These are phyloP conservation scores for Nicotiana knightiana DNA, from an alignment of 257 asterid genomes.

Conservation along the genomic window DNA sequence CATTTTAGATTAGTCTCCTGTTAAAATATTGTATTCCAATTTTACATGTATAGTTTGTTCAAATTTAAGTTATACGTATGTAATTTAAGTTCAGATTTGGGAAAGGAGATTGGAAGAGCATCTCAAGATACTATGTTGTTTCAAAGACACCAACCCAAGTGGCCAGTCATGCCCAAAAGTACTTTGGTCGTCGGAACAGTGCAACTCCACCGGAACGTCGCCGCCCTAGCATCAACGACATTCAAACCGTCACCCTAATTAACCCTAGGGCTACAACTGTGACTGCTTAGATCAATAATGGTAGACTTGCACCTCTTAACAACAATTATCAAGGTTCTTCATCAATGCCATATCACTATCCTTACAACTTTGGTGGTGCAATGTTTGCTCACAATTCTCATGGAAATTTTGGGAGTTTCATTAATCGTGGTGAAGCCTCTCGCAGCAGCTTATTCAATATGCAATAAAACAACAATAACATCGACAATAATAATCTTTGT, in stretches of 20 bases:
- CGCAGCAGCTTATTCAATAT: background rate
- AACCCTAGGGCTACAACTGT: background rate
- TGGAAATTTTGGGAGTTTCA: background rate
- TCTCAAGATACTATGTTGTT: conserved; percentile 36
- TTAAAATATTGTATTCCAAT: background rate
- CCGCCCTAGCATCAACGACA: conserved; percentile 42
- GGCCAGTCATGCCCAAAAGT: conserved; percentile 51
- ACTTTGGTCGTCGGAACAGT: conserved; percentile 25
- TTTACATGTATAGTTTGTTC: background rate
- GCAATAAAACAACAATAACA: background rate
- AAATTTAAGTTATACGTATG: too few species aligned
- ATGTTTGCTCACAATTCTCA: too few species aligned
- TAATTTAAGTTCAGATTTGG: conserved; percentile 16
- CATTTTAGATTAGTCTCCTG: too few species aligned
- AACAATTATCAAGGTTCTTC: background rate
- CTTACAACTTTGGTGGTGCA: background rate
- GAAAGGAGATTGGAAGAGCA: conserved; percentile 49
- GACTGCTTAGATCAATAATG: background rate
- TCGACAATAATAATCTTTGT: background rate
- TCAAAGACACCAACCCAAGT: conserved; percentile 41
- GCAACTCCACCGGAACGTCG: conserved; percentile 26
- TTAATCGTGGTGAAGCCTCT: background rate
- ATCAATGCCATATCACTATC: background rate
- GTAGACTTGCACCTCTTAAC: background rate
- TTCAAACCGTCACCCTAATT: background rate